phyloP scores from a whole-genome alignment of 257 asterid species.

The Solanum pinnatisectum region DNA sequence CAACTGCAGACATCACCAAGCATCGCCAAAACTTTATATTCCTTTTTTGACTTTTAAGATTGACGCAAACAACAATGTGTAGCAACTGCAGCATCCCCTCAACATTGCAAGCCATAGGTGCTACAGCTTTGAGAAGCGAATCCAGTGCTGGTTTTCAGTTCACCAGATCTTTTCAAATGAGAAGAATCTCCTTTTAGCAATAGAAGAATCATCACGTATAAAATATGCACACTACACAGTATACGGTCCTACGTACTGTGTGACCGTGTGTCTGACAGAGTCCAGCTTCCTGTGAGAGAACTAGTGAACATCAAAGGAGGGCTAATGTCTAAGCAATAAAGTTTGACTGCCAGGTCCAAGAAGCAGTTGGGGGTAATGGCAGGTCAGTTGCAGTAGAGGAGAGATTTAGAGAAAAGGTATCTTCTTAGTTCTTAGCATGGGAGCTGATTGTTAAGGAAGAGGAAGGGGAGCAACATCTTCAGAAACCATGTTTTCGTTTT shows the following conservation, averaged over 20 bases:
- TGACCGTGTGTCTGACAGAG: background rate
- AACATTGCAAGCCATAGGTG: background rate
- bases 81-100: background rate
- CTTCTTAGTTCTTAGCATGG: background rate
- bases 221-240: background rate
- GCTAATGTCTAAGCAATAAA: background rate
- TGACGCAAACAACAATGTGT: background rate
- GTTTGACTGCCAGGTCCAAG: background rate
- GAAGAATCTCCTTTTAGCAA: background rate
- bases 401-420: background rate
- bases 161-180: background rate
- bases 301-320: background rate
- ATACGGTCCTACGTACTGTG: background rate
- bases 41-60: background rate
- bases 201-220: background rate
- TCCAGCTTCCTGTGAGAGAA: background rate
- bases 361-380: background rate
- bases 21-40: background rate
- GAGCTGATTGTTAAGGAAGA: background rate
- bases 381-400: background rate
- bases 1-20: background rate
- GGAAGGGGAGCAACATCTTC: conserved; percentile 6
- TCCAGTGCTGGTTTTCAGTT: background rate
- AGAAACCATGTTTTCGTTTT: conserved; percentile 53
- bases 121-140: background rate